phyloP scores from a whole-genome alignment of 1,139 yeast genomes.

The Geotrichum phurueaensis region DNA sequence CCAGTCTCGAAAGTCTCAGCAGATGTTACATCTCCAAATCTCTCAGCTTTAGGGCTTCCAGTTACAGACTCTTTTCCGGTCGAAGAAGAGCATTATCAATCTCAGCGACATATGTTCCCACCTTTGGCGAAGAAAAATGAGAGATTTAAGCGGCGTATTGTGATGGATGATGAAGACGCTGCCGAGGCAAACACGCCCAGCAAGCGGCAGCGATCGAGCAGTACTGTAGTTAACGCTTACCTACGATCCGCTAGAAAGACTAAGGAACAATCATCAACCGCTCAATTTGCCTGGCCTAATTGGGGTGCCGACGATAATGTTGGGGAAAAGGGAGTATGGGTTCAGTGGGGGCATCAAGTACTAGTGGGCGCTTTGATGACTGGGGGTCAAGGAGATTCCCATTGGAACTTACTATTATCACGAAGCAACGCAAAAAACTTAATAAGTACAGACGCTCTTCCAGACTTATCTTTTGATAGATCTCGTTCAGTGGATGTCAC shows the following conservation, averaged over 20 bases:
- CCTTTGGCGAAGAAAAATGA: not conserved
- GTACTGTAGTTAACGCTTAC: not conserved
- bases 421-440: not conserved
- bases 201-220: not conserved
- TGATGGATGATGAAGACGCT: slow-evolving; percentile 8
- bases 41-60: not conserved
- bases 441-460: not conserved
- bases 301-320: not conserved
- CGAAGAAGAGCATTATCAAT: not conserved
- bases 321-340: slow-evolving; percentile 6
- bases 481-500: not conserved
- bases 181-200: not conserved
- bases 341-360: slow-evolving; percentile 2
- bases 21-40: not conserved
- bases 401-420: not conserved
- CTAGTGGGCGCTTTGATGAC: not conserved
- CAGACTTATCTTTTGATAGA: not conserved
- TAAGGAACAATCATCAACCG: not conserved
- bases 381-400: not conserved
- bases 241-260: not conserved
- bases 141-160: not conserved
- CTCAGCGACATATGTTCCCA: not conserved
- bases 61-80: not conserved
- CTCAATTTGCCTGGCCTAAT: slow-evolving; percentile 1
- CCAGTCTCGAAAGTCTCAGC: no score